These are phyloP conservation scores for Sphagnum fallax DNA, from an alignment of 228 moss, liverwort and hornwort genomes.

Conservation along the genomic window DNA sequence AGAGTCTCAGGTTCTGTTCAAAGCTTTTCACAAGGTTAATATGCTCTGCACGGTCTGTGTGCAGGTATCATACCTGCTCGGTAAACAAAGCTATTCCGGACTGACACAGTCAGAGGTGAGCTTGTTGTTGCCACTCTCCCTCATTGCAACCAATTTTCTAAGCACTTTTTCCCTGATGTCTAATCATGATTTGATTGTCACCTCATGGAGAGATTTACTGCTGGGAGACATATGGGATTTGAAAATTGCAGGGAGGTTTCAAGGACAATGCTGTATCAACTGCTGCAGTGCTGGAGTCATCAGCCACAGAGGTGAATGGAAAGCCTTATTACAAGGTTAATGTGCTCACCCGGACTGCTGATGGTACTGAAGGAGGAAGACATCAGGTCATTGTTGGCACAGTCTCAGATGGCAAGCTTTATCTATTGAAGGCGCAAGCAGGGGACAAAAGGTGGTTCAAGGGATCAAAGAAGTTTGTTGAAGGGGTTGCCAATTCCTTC, in stretches of 20 bases:
- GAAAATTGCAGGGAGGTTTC: slow-evolving; percentile 62
- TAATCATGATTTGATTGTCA: too few relatives aligned
- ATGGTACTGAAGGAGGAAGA: slow-evolving; percentile 93
- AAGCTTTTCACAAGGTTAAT: background rate
- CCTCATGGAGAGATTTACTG: too few relatives aligned
- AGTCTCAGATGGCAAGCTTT: slow-evolving; percentile 65
- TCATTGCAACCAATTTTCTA: too few relatives aligned
- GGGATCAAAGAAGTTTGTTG: slow-evolving; percentile 73
- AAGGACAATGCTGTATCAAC: slow-evolving; percentile 46
- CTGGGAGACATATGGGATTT: background rate
- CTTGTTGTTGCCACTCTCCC: too few relatives aligned
- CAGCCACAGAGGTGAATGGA: slow-evolving; percentile 36
- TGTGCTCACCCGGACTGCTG: slow-evolving; percentile 93
- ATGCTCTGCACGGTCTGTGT: background rate
- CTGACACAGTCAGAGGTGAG: slow-evolving; percentile 64
- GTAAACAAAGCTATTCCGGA: slow-evolving; percentile 72
- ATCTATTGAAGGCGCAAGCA: slow-evolving; percentile 84
- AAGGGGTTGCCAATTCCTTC: slow-evolving; percentile 75
- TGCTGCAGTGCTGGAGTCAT: slow-evolving; percentile 50
- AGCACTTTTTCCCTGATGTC: too few relatives aligned
- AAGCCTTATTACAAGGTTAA: slow-evolving; percentile 61
- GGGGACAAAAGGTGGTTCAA: slow-evolving; percentile 99
- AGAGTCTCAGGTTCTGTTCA: too few relatives aligned
- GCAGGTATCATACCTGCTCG: slow-evolving; percentile 74
- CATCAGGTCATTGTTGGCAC: slow-evolving; percentile 83